Base-by-base conservation (phyloP, 2,329 filamentous ascomycete species). In the Hypoxylon sp. region DNA sequence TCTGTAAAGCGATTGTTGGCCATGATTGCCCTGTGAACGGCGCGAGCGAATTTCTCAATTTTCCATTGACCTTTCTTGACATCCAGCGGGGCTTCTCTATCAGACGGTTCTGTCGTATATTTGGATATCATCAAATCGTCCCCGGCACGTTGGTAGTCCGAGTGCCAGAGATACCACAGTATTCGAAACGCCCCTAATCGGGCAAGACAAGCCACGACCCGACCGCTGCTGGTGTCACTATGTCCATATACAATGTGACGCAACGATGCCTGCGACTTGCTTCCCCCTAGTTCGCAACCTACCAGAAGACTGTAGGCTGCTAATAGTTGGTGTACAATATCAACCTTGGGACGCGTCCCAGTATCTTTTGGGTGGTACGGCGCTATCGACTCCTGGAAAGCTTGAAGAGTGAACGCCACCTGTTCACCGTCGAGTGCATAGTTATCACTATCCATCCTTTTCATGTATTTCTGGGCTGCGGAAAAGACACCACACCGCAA, bases 181-280 rank as follows among this genome's bases (percentile, higher is more conserved):
- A 71, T 71, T 20, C 73, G 69, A 46, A 73, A 72, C 6, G 73
- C 73, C 19, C 74, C 72, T 6, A 75, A 39, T 34, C 67, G 66
- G 17, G 63, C 72, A 20, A 76, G 68, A 43, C 68, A 70, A 26
- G n/a, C 22, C 3, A 39, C n/a, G n/a, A n/a, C n/a, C n/a, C n/a
- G n/a, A n/a, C n/a, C n/a, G n/a, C n/a, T 55, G n/a, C 4, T 30
- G 10, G 28, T 10, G 28, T 19, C 1, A 4, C 6, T 24, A 17
- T 3, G 15, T 2, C 50, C 4, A n/a, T 17, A 22, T 22, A 59
- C 28, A 50, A 61, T 28, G 53, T 32, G 54, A 43, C 17, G 15
- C 43, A 71, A 20, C 43, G 66, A 68, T 56, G 62, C 39, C 17
- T 54, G 54, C 6, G 24, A 17, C 44, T 13, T 7, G 20, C 30